Evolutionary conservation across 179 eudicot genomes (phyloP), one percentile per base, ranked within the genome.

Genomic region (Dionaea muscipula): DNA sequence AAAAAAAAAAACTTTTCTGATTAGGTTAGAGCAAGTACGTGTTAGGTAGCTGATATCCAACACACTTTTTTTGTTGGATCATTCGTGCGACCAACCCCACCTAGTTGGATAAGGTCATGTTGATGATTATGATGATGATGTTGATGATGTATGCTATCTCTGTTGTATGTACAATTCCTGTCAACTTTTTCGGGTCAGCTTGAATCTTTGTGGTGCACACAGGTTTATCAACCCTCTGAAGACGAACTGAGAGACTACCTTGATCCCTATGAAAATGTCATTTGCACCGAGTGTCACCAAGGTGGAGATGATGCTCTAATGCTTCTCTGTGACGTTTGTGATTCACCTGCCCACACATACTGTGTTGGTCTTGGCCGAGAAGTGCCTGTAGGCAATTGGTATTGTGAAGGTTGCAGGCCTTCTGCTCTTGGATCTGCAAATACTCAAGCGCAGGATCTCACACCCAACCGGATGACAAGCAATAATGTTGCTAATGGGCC

Each of bases 331-430:
- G 98, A 87, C 73, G 55, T 84, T 49, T 91, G 98, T 65, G 91
- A 87, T 73, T 87, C 98, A 59, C 94, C 98, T 60, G 91, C 98
- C 26, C 98, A 91, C 72, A 87, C 98, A 26, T 91, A 78, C 27
- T 91, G 98, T 62, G 88, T 91, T 51, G 98, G 98, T 64, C 83
- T 87, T 26, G 86, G 91, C 44, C 78, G 54, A 3, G 91, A 77
- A 64, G 98, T 91, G 20, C 98, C 98, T 25, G 94, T 75, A 62
- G 95, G 95, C 52, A 87, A 82, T 54, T 91, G 98, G 98, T 91
- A 87, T 64, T 91, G 98, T 61, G 91, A 87, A 47, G 91, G 84
- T 66, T 91, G 98, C 62, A 70, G 93, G 71, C 91, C 91, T 50
- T 65, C 85, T 64, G 86, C 75, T 59, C 72, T 70, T 25, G 84